Evolutionary conservation across 345 rosid genomes (phyloP).

Genomic region (Angophora floribunda): DNA sequence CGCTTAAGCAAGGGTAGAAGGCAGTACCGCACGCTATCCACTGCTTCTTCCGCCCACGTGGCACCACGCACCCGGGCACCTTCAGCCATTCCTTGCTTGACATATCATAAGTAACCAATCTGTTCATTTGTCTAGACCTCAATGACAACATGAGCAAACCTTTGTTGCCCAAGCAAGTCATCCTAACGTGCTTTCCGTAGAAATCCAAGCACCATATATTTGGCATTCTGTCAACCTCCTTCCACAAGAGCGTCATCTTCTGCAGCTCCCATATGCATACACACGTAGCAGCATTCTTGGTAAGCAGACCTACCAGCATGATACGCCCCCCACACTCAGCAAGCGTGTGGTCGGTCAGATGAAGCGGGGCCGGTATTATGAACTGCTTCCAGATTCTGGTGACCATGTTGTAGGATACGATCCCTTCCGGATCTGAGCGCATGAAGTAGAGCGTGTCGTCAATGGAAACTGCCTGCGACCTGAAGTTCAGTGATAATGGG

Average conservation of each 20-base stretch:
- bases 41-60: conserved; percentile 66
- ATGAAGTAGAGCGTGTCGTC: conserved; percentile 64
- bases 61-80: conserved; percentile 78
- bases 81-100: conserved; percentile 70
- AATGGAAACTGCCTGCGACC: conserved; percentile 80
- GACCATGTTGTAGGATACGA: conserved; percentile 62
- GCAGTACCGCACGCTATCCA: conserved; percentile 97
- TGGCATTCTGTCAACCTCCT: conserved; percentile 99
- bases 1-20: conserved; percentile 70
- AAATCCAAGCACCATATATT: conserved; percentile 98
- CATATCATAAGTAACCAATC: conserved; percentile 71
- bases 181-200: conserved; percentile 97
- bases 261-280: conserved; percentile 99
- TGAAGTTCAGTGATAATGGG: conserved; percentile 75
- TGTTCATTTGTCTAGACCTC: conserved; percentile 86
- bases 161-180: conserved; percentile 98
- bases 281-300: conserved; percentile 93
- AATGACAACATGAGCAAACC: conserved; percentile 91
- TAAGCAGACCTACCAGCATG: conserved; percentile 89
- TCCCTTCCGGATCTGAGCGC: conserved; percentile 91
- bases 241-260: conserved; percentile 99
- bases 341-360: conserved; percentile 79
- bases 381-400: conserved; percentile 79
- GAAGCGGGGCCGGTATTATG: conserved; percentile 64
- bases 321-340: conserved; percentile 77